phyloP scores from a whole-genome alignment of 2,329 filamentous ascomycete species.

The Claviceps cyperi region DNA sequence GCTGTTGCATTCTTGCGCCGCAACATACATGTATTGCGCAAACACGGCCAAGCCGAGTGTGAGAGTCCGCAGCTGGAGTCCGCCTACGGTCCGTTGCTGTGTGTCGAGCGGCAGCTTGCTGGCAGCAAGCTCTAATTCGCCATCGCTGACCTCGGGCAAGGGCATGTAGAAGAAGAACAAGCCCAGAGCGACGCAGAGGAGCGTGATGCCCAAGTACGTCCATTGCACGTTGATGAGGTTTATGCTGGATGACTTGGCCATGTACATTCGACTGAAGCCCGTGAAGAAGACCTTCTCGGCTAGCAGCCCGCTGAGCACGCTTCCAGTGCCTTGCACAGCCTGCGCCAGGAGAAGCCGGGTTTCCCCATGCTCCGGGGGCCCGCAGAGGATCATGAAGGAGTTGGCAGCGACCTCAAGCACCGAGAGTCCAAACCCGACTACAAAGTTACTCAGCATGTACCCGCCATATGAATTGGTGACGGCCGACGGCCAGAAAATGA shows the following conservation, averaged over 20 bases:
- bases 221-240: constrained; percentile 65
- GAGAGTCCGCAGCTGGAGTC: constrained; percentile 39
- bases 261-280: constrained; percentile 28
- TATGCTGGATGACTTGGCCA: constrained; percentile 14
- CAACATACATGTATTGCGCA: constrained; percentile 68
- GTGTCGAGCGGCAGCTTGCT: constrained; percentile 34
- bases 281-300: constrained; percentile 63
- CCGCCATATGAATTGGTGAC: constrained; percentile 62
- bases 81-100: constrained; percentile 31
- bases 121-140: constrained; percentile 36
- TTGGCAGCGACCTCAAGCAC: constrained; percentile 73
- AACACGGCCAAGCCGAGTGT: constrained; percentile 55
- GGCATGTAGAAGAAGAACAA: constrained; percentile 57
- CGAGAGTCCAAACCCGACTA: constrained; percentile 63
- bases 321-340: constrained; percentile 61
- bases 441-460: constrained; percentile 59
- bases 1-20: constrained; percentile 52
- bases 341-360: constrained; percentile 63
- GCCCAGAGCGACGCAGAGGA: constrained; percentile 57
- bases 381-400: constrained; percentile 57
- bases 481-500: constrained; percentile 75
- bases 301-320: constrained; percentile 56
- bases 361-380: constrained; percentile 58
- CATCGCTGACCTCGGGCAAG: constrained; percentile 44
- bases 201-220: constrained; percentile 70